Evolutionary conservation across 1,284 basidiomycete genomes (phyloP).

Genomic region (Peniophora sp.): DNA sequence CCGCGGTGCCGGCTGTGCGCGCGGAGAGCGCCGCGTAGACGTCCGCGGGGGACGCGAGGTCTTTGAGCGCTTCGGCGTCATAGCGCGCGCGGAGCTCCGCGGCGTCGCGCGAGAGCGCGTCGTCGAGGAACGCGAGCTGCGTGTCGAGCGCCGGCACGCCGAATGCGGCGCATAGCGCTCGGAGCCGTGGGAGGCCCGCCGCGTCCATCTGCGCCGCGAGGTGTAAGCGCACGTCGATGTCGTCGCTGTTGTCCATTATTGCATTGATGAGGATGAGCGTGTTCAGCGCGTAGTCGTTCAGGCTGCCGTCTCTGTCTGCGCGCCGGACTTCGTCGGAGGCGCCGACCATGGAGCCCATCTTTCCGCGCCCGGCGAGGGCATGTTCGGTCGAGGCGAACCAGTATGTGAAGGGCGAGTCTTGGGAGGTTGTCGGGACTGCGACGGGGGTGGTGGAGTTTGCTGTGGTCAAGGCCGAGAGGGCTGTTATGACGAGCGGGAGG

Average conservation of each 20-base stretch:
- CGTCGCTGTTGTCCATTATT: constrained; percentile 57
- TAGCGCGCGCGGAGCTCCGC: constrained; percentile 69
- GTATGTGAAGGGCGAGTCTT: constrained; percentile 62
- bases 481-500: constrained; percentile 50
- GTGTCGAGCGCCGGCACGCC: constrained; percentile 58
- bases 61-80: constrained; percentile 70
- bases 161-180: constrained; percentile 68
- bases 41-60: constrained; percentile 79
- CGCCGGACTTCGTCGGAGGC: constrained; percentile 81
- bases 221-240: constrained; percentile 79
- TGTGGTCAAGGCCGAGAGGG: constrained; percentile 59
- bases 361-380: constrained; percentile 78
- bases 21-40: constrained; percentile 79
- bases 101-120: constrained; percentile 74
- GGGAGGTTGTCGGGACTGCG: no score
- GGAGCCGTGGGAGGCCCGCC: constrained; percentile 72
- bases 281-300: constrained; percentile 82
- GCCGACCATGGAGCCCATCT: constrained; percentile 93
- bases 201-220: constrained; percentile 86
- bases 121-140: constrained; percentile 63
- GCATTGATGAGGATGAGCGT: constrained; percentile 57
- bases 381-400: constrained; percentile 87
- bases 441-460: constrained; percentile 47
- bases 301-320: constrained; percentile 49
- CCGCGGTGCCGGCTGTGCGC: constrained; percentile 70